phyloP scores from a whole-genome alignment of 768 basidiomycete genomes.

The Lactarius trivialis region DNA sequence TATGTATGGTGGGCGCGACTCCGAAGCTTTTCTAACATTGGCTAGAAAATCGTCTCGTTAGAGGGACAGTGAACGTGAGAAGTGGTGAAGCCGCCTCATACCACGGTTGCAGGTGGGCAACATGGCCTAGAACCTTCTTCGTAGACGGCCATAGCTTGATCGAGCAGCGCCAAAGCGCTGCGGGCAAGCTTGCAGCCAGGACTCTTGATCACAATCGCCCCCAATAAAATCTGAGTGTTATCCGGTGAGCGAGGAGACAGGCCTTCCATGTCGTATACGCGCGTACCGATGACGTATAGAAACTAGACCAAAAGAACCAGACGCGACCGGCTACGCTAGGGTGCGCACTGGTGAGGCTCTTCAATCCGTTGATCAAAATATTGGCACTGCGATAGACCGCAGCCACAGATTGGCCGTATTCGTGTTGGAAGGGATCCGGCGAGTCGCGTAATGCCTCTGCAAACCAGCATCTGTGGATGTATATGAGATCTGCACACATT shows the following conservation, averaged over 20 bases:
- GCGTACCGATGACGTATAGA: slow-evolving; percentile 45
- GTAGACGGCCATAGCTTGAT: slow-evolving; percentile 35
- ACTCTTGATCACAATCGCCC: slow-evolving; percentile 40
- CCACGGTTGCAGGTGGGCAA: slow-evolving; percentile 28
- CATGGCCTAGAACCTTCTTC: slow-evolving; percentile 37
- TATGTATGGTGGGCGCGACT: slow-evolving; percentile 33
- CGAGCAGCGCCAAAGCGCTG: slow-evolving; percentile 36
- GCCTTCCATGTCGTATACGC: slow-evolving; percentile 14
- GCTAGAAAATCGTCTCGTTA: slow-evolving; percentile 21
- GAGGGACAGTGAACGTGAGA: background rate
- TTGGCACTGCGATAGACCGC: slow-evolving; percentile 40
- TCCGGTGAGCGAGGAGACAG: background rate
- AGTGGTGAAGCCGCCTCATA: background rate
- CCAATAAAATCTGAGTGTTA: slow-evolving; percentile 39
- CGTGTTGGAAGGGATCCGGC: slow-evolving; percentile 38
- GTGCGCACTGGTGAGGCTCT: slow-evolving; percentile 34
- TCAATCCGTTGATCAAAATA: slow-evolving; percentile 36
- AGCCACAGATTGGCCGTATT: slow-evolving; percentile 41
- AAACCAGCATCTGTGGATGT: slow-evolving; percentile 43
- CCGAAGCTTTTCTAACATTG: slow-evolving; percentile 34
- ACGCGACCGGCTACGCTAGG: slow-evolving; percentile 30
- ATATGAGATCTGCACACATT: slow-evolving; percentile 24
- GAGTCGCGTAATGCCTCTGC: slow-evolving; percentile 39
- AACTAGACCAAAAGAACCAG: slow-evolving; percentile 49
- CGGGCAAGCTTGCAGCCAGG: slow-evolving; percentile 39